Evolutionary conservation across 2,329 filamentous ascomycete genomes (phyloP), one percentile per base, ranked within the genome.

Genomic region (Colletotrichum tanaceti): DNA sequence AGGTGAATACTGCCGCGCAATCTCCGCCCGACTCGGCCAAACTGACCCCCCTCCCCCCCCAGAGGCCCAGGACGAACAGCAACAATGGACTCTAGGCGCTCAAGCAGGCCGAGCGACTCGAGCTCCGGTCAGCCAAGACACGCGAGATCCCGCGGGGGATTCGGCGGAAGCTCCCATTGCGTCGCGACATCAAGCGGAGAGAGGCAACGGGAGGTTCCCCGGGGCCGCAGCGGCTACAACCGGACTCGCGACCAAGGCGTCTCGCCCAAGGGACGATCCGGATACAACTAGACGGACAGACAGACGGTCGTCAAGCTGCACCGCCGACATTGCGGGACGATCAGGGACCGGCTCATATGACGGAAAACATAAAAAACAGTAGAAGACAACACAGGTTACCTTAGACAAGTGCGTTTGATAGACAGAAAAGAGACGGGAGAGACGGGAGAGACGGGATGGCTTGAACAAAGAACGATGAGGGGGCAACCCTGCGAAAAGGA

Each of bases 171-270:
- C 11, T 69, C 66, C 28, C 39, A 22, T 1, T 16, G 66, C 28
- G 11, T 57, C 62, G 58, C 55, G 10, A 61, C 44, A 7, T 50
- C 50, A 3, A 43, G 22, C 13, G 24, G 44, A 11, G 55, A 61
- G 16, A 57, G 49, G 3, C 20, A 44, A 14, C 20, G 55, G 11
- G 55, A 69, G 55, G 43, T 57, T 1, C 62, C 62, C 3, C 55
- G 18, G 5, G 66, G 66, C 18, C 66, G 66, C 9, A 69, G 66
- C 44, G 62, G 66, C 1, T 69, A 69, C 55, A 69, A 69, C 32
- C 35, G 66, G 7, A 50, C 39, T 18, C 65, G 65, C 9, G 65
- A 65, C 10, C 47, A 60, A 32, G 38, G 39, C 1, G 11, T 44
- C 10, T 43, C 65, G 24, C 28, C 62, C 28, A 69, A 61, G 14